Evolutionary conservation across 73 alveolate species (phyloP).

Genomic region (Breviolum minutum): DNA sequence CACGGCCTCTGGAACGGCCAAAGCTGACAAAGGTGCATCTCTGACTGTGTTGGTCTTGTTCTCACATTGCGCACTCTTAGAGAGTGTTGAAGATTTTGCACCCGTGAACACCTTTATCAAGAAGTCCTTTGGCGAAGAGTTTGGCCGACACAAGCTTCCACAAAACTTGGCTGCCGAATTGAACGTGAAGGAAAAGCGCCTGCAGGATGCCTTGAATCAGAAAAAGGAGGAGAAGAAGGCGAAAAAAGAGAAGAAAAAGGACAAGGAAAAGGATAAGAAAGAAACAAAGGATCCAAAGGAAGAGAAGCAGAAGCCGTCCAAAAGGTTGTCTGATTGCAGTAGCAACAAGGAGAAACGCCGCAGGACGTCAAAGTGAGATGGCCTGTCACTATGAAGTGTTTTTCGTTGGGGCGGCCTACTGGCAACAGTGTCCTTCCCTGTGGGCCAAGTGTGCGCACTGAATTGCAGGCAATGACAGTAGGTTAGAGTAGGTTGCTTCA

Average conservation of each 20-base stretch:
- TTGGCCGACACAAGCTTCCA: neutral
- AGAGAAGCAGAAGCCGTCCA: neutral
- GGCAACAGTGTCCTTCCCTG: too few relatives aligned
- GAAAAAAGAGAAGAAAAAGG: neutral
- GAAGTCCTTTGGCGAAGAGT: neutral
- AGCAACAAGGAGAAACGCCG: neutral
- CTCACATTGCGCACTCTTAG: neutral
- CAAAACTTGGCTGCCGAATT: neutral
- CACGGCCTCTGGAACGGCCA: neutral
- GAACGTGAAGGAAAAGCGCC: neutral
- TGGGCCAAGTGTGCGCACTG: too few relatives aligned
- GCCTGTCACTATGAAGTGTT: neutral
- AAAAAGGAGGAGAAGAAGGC: neutral
- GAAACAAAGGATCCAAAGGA: too few relatives aligned
- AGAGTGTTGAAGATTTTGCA: neutral
- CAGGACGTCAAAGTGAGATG: neutral
- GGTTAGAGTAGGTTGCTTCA: too few relatives aligned
- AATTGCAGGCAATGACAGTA: too few relatives aligned
- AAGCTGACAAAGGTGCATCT: neutral
- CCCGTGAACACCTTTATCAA: neutral
- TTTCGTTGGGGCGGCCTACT: neutral
- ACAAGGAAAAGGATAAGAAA: too few relatives aligned
- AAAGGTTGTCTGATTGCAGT: too few relatives aligned
- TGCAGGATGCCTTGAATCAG: neutral
- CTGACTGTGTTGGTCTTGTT: neutral